Evolutionary conservation across 495 filamentous ascomycete species (phyloP), one percentile per base, ranked within the genome.

Genomic region (Annulohypoxylon stygium): DNA sequence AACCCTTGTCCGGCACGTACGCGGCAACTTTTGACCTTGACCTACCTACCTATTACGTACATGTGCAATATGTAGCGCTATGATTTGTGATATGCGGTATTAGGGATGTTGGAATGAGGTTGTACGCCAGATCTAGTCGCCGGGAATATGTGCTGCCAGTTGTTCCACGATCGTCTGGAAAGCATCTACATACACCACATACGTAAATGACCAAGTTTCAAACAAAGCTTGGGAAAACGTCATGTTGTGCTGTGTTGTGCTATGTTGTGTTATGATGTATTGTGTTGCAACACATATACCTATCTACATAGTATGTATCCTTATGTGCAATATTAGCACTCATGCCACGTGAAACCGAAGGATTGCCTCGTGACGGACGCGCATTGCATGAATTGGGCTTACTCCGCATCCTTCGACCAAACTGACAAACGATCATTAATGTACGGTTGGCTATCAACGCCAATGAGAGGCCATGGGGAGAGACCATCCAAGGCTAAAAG

Each of bases 321-420:
- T 30, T 30, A 60, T 60, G 57, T 30, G 37, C 20, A 57, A 57
- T 37, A 37, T 26, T 60, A 30, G 12, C 64, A 50, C 54, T 50
- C 20, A 58, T 70, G 72, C 72, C 72, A 75, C 72, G 72, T 75
- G 72, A 75, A 75, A 68, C 39, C 23, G 34, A 75, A 75, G 72
- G 72, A 71, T 75, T 36, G 58, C 67, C 72, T 71, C 72, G 72
- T 75, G 72, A 75, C 54, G 67, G 72, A 61, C 54, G 72, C 63
- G 64, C 67, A 68, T 75, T 71, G 67, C 72, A 75, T 71, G 72
- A 71, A 61, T 75, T 65, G 59, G 61, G 72, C 72, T 75, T 75
- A 75, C 72, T 75, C 71, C 50, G 59, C 59, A 64, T 66, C 72
- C 67, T 71, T 63, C 53, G 41, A 33, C 67, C 60, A 61, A 61